phyloP scores from a whole-genome alignment of 352 stramenopile genomes.

The Blastocystis hominis region DNA sequence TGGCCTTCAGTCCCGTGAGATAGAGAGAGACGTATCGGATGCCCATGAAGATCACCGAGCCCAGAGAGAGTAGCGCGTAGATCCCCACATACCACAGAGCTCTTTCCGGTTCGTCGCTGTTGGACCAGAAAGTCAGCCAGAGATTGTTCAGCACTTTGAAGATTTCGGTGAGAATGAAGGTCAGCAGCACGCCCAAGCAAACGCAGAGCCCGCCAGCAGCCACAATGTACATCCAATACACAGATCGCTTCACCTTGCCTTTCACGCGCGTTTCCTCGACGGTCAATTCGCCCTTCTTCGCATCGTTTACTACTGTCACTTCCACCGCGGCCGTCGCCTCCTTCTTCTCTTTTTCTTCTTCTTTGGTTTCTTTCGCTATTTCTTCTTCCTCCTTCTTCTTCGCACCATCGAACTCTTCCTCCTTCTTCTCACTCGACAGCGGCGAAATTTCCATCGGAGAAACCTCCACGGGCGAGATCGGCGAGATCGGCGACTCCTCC shows the following conservation, averaged over 20 bases:
- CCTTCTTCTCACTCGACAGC: background rate
- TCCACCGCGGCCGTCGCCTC: background rate
- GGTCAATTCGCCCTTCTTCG: slow-evolving; percentile 64
- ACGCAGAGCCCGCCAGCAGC: slow-evolving; percentile 65
- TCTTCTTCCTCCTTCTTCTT: background rate
- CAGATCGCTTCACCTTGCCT: slow-evolving; percentile 63
- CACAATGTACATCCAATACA: slow-evolving; percentile 67
- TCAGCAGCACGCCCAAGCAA: slow-evolving; percentile 63
- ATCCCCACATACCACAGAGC: slow-evolving; percentile 74
- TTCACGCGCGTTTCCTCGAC: slow-evolving; percentile 63
- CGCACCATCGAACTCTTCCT: background rate
- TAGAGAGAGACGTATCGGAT: slow-evolving; percentile 69
- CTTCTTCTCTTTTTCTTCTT: too few species aligned
- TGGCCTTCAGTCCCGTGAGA: slow-evolving; percentile 66
- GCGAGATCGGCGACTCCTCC: background rate
- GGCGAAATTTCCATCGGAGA: background rate
- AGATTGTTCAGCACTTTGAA: slow-evolving; percentile 75
- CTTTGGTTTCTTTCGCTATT: background rate
- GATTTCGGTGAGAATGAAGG: slow-evolving; percentile 74
- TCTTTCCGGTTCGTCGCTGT: slow-evolving; percentile 66
- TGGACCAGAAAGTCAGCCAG: slow-evolving; percentile 86
- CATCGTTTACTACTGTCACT: slow-evolving; percentile 20
- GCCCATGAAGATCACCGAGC: slow-evolving; percentile 66
- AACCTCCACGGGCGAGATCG: background rate
- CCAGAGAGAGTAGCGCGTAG: slow-evolving; percentile 69